phyloP scores from a whole-genome alignment of 495 filamentous ascomycete species.

The Antarctomyces pellizariae region DNA sequence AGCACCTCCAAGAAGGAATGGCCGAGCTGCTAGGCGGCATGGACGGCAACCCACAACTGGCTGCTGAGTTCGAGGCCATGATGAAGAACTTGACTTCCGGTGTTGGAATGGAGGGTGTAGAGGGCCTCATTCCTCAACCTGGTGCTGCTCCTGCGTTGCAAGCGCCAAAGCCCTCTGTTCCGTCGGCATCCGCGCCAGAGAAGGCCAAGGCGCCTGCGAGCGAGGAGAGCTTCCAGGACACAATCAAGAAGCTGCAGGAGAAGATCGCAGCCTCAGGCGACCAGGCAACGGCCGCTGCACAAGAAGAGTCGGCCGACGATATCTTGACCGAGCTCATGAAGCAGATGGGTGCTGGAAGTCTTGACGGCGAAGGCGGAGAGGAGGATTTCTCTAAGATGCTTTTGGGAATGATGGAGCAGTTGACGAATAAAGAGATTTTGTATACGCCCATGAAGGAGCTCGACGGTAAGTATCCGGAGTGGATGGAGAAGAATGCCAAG shows the following conservation, averaged over 20 bases:
- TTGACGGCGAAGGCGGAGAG: constrained; percentile 41
- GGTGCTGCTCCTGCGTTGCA: constrained; percentile 6
- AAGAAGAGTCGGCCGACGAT: constrained; percentile 44
- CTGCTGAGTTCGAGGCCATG: constrained; percentile 67
- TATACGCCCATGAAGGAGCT: constrained; percentile 98
- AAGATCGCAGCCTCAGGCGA: constrained; percentile 76
- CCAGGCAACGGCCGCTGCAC: constrained; percentile 56
- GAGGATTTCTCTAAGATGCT: constrained; percentile 85
- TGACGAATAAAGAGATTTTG: constrained; percentile 92
- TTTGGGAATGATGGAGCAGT: constrained; percentile 92
- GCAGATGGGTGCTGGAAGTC: constrained; percentile 43
- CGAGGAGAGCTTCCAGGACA: constrained; percentile 63
- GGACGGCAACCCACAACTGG: constrained; percentile 50
- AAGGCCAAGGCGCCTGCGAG: constrained; percentile 14
- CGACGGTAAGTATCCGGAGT: constrained; percentile 68
- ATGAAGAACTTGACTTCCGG: constrained; percentile 50
- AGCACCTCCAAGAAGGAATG: constrained; percentile 72
- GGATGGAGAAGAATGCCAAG: constrained; percentile 57
- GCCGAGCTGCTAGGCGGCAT: constrained; percentile 52
- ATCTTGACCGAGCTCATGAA: constrained; percentile 70
- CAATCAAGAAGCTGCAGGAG: constrained; percentile 76
- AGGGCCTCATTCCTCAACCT: constrained; percentile 5
- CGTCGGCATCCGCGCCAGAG: constrained; percentile 10
- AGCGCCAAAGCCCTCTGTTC: constrained; percentile 8
- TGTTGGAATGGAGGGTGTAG: constrained; percentile 14